A percentile compares a stretch with the other conserved stretches of the same genome.
Conservation (phyloP, 768 basidiomycete genomes). For the Suillus paluster region DNA sequence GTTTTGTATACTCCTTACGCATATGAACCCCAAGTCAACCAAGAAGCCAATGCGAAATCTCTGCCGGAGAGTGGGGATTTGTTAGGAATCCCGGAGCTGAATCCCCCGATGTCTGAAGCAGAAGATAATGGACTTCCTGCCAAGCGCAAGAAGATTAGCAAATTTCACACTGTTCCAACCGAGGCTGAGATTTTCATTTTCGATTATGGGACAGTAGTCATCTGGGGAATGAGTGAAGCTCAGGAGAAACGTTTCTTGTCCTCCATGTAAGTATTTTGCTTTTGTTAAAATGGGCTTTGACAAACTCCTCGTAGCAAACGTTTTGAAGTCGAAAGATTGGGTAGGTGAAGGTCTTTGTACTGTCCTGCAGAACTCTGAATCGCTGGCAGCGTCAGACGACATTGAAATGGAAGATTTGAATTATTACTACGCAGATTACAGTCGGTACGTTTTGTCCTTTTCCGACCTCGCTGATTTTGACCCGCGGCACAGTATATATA, state of each 20-base stretch:
- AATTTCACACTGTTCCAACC: constrained; percentile 65
- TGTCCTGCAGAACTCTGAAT: constrained; percentile 8
- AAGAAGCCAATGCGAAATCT: constrained; percentile 33
- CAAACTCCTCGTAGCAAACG: constrained; percentile 65
- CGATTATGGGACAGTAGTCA: constrained; percentile 92
- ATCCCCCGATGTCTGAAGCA: constrained; percentile 28
- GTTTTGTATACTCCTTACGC: constrained; percentile 93
- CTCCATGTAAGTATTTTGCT: constrained; percentile 71
- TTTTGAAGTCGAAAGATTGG: constrained; percentile 89
- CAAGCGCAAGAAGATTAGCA: constrained; percentile 59
- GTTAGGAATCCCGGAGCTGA: constrained; percentile 76
- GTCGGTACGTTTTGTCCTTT: constrained; percentile 59
- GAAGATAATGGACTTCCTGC: constrained; percentile 36
- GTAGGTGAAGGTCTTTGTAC: constrained; percentile 45
- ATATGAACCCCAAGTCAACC: constrained; percentile 57
- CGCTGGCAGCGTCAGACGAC: constrained; percentile 72
- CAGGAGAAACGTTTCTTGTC: constrained; percentile 91
- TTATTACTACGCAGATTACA: constrained; percentile 97
- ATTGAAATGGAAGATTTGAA: constrained; percentile 97
- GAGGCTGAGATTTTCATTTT: constrained; percentile 93
- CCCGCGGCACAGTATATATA: constrained; percentile 72
- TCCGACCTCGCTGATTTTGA: constrained; percentile 25
- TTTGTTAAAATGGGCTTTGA: constrained; percentile 14
- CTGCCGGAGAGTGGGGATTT: constrained; percentile 61
- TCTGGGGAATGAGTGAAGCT: constrained; percentile 96